phyloP scores from a whole-genome alignment of 495 filamentous ascomycete genomes.

The Pyrenopolyporus hunteri region DNA sequence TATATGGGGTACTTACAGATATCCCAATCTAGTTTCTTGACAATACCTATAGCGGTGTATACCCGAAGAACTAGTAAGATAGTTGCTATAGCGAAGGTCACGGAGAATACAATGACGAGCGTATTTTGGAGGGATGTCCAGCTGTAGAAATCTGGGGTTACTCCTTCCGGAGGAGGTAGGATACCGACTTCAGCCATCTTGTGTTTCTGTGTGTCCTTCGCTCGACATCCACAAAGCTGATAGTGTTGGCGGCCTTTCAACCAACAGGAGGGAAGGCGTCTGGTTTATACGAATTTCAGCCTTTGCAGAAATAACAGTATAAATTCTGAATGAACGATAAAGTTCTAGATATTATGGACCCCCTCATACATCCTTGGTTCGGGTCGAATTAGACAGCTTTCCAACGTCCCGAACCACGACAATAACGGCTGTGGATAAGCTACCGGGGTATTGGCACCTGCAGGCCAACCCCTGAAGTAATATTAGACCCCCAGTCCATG shows the following conservation, averaged over 20 bases:
- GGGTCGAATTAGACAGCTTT: background rate
- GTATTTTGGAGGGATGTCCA: background rate
- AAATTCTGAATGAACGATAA: background rate
- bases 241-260: background rate
- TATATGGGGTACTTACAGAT: background rate
- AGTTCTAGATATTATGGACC: background rate
- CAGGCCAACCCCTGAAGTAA: background rate
- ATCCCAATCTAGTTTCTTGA: conserved; percentile 18
- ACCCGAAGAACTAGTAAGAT: background rate
- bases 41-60: conserved; percentile 4
- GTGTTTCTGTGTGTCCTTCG: background rate
- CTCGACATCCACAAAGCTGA: background rate
- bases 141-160: conserved; percentile 5
- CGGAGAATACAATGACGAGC: background rate
- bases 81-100: background rate
- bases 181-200: conserved; percentile 13
- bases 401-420: background rate
- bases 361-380: background rate
- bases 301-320: background rate
- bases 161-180: conserved; percentile 4
- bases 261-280: background rate
- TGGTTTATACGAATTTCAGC: background rate
- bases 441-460: background rate
- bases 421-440: background rate
- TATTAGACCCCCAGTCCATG: background rate